Percentiles rank a stretch among this genome's conserved stretches.
phyloP scores from a whole-genome alignment of 805 yeast genomes.

The Lachancea nothofagi region DNA sequence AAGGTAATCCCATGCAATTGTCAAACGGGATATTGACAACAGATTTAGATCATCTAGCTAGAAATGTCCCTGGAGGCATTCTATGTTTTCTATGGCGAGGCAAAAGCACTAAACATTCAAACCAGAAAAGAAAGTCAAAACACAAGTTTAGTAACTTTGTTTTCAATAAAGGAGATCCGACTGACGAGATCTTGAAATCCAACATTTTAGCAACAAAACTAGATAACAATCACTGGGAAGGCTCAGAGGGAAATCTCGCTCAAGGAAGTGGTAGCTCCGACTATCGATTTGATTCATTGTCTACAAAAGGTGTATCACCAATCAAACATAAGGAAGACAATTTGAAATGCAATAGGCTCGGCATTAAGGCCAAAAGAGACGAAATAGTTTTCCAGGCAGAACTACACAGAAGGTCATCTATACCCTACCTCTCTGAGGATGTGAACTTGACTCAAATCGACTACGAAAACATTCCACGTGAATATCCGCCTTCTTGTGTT shows the following conservation, averaged over 20 bases:
- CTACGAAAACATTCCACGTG: conserved; percentile 7
- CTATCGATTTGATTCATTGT: not conserved
- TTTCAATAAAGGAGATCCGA: conserved; percentile 24
- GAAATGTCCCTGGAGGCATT: conserved; percentile 32
- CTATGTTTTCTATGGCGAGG: conserved; percentile 45
- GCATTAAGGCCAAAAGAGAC: not conserved
- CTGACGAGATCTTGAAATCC: conserved; percentile 12
- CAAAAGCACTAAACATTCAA: conserved; percentile 39
- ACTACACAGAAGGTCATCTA: conserved; percentile 25
- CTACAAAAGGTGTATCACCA: not conserved
- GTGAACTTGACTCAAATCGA: conserved; percentile 8
- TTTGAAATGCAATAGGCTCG: not conserved
- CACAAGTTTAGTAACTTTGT: conserved; percentile 16
- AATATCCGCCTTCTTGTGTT: not conserved
- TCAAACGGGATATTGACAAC: conserved; percentile 37
- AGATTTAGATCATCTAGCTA: conserved; percentile 33
- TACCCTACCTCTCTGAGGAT: conserved; percentile 14
- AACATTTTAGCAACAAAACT: conserved; percentile 3
- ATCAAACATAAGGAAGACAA: not conserved
- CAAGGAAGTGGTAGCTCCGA: conserved; percentile 11
- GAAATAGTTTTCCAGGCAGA: conserved; percentile 24
- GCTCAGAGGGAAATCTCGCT: conserved; percentile 11
- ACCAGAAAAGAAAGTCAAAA: conserved; percentile 3
- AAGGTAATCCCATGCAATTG: conserved; percentile 32
- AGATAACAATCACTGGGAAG: conserved; percentile 12